phyloP scores from a whole-genome alignment of 139 green algal species.

The Chlamydomonas sphaeroides region DNA sequence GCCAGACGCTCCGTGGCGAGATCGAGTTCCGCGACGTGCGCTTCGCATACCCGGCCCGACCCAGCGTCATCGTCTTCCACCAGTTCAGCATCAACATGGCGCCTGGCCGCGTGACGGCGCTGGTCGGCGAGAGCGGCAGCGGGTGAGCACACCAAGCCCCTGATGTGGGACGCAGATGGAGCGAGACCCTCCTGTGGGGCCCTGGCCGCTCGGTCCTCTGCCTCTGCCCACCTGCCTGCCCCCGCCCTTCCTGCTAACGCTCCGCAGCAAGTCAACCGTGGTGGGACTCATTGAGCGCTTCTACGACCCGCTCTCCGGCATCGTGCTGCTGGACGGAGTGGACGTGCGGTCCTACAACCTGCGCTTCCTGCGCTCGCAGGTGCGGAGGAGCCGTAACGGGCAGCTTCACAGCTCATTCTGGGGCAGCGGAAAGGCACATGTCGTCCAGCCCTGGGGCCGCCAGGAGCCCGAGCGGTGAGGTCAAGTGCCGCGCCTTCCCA shows the following conservation, averaged over 20 bases:
- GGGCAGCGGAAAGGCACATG: too few relatives aligned
- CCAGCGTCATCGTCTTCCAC: conserved; percentile 68
- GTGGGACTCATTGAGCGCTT: conserved; percentile 90
- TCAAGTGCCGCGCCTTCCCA: too few relatives aligned
- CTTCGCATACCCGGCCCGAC: conserved; percentile 82
- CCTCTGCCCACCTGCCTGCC: not conserved
- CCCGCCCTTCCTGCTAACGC: not conserved
- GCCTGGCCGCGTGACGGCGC: conserved; percentile 79
- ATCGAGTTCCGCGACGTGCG: conserved; percentile 67
- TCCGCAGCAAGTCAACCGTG: conserved; percentile 88
- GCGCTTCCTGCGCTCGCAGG: conserved; percentile 77
- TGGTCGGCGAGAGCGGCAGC: conserved; percentile 91
- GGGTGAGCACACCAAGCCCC: conserved; percentile 38
- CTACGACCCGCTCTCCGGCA: conserved; percentile 74
- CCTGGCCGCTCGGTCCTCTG: too few relatives aligned
- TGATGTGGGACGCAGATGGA: not conserved
- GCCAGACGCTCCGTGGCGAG: conserved; percentile 52
- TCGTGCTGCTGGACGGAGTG: conserved; percentile 85
- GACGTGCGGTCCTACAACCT: conserved; percentile 84
- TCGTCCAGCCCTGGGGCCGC: too few relatives aligned
- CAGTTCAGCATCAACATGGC: conserved; percentile 70
- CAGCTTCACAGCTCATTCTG: not conserved
- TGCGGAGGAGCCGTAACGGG: not conserved
- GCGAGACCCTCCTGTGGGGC: not conserved
- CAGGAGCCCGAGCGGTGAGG: not conserved